These are phyloP conservation scores for Guyanaporus albipodus DNA, from an alignment of 768 basidiomycete genomes.

Conservation along the genomic window DNA sequence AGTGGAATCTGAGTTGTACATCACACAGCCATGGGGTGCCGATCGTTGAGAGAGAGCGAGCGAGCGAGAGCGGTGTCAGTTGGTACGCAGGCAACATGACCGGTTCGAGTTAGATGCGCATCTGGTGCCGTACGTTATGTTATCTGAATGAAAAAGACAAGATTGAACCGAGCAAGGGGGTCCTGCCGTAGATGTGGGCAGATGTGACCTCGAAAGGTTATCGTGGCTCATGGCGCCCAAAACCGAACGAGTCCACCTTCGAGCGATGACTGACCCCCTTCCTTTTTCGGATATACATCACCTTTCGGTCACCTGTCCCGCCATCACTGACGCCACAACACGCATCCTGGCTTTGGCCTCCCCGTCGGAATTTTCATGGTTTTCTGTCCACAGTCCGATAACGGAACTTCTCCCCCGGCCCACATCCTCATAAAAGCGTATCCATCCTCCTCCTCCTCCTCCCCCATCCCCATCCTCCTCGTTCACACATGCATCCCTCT, in stretches of 20 bases:
- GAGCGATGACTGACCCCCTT: slow-evolving; percentile 30
- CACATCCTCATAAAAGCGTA: slow-evolving; percentile 29
- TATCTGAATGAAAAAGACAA: slow-evolving; percentile 23
- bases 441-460: not conserved
- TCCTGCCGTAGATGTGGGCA: slow-evolving; percentile 22
- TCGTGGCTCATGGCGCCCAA: slow-evolving; percentile 31
- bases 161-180: slow-evolving; percentile 7
- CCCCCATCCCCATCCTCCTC: not conserved
- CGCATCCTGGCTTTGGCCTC: slow-evolving; percentile 25
- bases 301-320: slow-evolving; percentile 29
- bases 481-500: slow-evolving; percentile 18
- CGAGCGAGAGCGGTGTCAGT: slow-evolving; percentile 32
- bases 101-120: slow-evolving; percentile 29
- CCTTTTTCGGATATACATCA: slow-evolving; percentile 21
- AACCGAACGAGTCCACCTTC: slow-evolving; percentile 21
- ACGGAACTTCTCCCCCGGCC: slow-evolving; percentile 33
- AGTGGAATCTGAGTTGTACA: slow-evolving; percentile 18
- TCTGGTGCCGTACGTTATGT: slow-evolving; percentile 32
- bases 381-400: slow-evolving; percentile 34
- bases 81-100: slow-evolving; percentile 30
- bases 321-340: slow-evolving; percentile 38
- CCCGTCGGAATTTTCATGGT: slow-evolving; percentile 32
- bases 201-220: slow-evolving; percentile 33
- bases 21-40: slow-evolving; percentile 28
- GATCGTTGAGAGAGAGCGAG: slow-evolving; percentile 26